Evolutionary conservation across 306 rosid species (phyloP), one percentile per base, ranked within the genome.

Genomic region (Cucumis hystrix): DNA sequence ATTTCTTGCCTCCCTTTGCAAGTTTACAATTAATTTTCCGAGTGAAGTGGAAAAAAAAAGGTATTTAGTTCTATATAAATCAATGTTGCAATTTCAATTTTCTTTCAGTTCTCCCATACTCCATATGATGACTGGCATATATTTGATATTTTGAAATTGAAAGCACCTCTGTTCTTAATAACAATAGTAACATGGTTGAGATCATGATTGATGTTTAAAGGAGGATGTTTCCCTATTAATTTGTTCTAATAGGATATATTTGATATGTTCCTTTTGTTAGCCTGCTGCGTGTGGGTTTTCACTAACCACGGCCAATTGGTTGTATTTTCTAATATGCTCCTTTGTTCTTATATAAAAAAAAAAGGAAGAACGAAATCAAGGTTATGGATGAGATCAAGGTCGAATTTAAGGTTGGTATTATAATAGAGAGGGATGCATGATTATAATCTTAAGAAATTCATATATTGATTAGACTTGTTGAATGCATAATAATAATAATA

Each of bases 1-100:
- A 9, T 94, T 92, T 90, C 86, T 94, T 74, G 96, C 98, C 78
- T 94, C 98, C 57, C 98, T 94, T 83, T 94, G 98, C 92, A 94
- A 94, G 83, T 92, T 92, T 78, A 94, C 98, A 0, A 92, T 94
- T 81, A 92, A 91, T 87, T 89, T 94, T 84, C 97, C 98, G 3
- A 85, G 71, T 81, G 98, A 90, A 84, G 85, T 83, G 4, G 98
- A 94, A 78, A 94, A 84, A 79, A 89, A 76, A 84, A 90, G 98
- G 98, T 94, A 88, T 57, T 80, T 40, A 33, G 25, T 75, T 86
- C 59, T 66, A 9, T 72, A 51, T 72, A 9, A 25, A 25, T n/a
- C 25, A 13, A 45, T 12, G 4, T 47, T 14, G 3, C 37, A 13
- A 39, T 23, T 45, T 49, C 15, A 13, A 6, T 43, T 47, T 47